Percentiles rank a stretch among this genome's conserved stretches.
phyloP scores from a whole-genome alignment of 176 grass and related monocot genomes.

The Carex parvula region DNA sequence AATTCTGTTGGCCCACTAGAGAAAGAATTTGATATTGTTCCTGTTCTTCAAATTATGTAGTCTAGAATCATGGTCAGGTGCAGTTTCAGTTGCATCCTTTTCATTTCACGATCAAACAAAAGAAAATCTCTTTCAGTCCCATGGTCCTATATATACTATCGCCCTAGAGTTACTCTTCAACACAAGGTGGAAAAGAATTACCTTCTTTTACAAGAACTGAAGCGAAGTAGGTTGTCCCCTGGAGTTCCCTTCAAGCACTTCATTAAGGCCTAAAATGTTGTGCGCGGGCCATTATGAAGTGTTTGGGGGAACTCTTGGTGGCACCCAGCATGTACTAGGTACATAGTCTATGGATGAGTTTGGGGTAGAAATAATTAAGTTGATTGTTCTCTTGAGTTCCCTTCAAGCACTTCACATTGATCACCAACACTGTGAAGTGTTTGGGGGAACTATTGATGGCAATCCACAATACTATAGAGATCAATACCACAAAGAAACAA shows the following conservation, averaged over 20 bases:
- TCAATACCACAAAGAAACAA: not conserved
- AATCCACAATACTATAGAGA: slow-evolving; percentile 8
- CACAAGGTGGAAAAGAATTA: slow-evolving; percentile 34
- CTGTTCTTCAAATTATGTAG: slow-evolving; percentile 34
- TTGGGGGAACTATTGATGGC: slow-evolving; percentile 39
- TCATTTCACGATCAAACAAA: slow-evolving; percentile 13
- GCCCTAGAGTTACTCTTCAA: slow-evolving; percentile 20
- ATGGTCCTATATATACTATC: slow-evolving; percentile 50
- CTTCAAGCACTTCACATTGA: slow-evolving; percentile 25
- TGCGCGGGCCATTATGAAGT: slow-evolving; percentile 30
- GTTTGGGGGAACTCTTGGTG: slow-evolving; percentile 45
- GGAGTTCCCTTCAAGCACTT: slow-evolving; percentile 50
- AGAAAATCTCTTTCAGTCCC: not conserved
- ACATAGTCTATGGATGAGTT: not conserved
- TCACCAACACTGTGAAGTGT: slow-evolving; percentile 34
- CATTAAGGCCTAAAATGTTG: not conserved
- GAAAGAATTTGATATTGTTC: not conserved
- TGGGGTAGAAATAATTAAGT: not conserved
- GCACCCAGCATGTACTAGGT: slow-evolving; percentile 1
- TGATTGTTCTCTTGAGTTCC: slow-evolving; percentile 29
- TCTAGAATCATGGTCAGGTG: slow-evolving; percentile 45
- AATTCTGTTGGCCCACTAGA: not conserved
- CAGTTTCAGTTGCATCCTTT: slow-evolving; percentile 22
- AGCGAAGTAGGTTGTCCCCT: slow-evolving; percentile 22
- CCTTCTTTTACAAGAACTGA: slow-evolving; percentile 26